Evolutionary conservation across 164 flowering plant genomes (phyloP).

Genomic region (Nymphaea thermarum): DNA sequence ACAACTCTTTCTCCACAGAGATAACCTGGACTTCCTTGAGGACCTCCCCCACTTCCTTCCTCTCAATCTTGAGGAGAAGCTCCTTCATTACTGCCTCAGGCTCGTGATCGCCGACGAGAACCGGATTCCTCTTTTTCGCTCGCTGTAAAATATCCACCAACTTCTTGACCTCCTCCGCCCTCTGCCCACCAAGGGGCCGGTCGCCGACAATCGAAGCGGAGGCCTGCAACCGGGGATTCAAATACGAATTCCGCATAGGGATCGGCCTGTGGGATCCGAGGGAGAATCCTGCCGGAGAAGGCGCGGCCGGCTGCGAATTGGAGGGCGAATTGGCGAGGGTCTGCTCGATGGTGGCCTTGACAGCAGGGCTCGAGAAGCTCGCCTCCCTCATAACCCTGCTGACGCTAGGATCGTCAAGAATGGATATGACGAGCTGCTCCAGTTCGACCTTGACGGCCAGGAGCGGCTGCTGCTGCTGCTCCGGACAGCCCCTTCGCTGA

Average conservation of each 20-base stretch:
- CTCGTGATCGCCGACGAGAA: conserved; percentile 76
- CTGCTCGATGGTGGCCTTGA: conserved; percentile 85
- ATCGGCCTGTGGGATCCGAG: conserved; percentile 19
- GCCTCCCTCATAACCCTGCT: conserved; percentile 98
- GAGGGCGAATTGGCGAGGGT: conserved; percentile 29
- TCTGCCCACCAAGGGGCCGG: conserved; percentile 24
- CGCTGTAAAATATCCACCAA: conserved; percentile 51
- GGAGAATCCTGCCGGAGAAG: neutral
- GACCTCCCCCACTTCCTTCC: conserved; percentile 40
- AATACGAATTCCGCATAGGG: conserved; percentile 29
- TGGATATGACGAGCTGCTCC: conserved; percentile 81
- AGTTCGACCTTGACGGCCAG: conserved; percentile 95
- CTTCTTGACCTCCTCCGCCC: conserved; percentile 51
- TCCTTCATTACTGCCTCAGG: conserved; percentile 58
- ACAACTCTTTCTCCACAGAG: conserved; percentile 41
- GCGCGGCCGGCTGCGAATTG: conserved; percentile 15
- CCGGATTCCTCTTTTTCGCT: conserved; percentile 62
- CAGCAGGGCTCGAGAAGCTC: conserved; percentile 93
- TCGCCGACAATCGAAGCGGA: conserved; percentile 8
- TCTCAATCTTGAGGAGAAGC: conserved; percentile 49
- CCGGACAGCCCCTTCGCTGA: conserved; percentile 94
- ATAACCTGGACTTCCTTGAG: conserved; percentile 35
- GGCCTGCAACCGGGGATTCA: conserved; percentile 57
- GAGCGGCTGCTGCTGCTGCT: conserved; percentile 95
- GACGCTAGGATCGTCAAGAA: conserved; percentile 91